Percentiles rank a stretch among this genome's conserved stretches.
Evolutionary conservation across 352 stramenopile species (phyloP).

Genomic region (Globisporangium paroecandrum): DNA sequence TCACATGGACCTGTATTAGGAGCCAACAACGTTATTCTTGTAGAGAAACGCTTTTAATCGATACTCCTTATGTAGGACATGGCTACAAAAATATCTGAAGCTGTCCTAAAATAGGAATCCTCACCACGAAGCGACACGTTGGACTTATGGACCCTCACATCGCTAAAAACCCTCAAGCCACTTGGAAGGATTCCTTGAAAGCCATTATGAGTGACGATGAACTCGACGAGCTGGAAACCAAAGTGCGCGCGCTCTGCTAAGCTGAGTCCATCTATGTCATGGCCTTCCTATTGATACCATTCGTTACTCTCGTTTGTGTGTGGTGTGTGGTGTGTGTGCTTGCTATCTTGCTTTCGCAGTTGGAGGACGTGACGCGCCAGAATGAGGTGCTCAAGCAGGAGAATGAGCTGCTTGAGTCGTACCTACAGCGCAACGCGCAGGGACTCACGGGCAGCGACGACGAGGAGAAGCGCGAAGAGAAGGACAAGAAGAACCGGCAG

Average conservation of each 20-base stretch:
- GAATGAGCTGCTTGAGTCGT: constrained; percentile 89
- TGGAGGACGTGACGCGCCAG: constrained; percentile 83
- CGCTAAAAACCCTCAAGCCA: background rate
- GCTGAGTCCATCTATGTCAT: background rate
- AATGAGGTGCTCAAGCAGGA: constrained; percentile 90
- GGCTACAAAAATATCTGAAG: no score
- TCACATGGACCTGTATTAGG: no score
- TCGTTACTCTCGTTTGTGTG: background rate
- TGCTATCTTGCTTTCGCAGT: constrained; percentile 21
- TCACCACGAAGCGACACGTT: background rate
- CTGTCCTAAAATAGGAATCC: background rate
- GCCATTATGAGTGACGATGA: constrained; percentile 57
- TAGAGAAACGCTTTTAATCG: no score
- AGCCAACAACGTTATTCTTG: no score
- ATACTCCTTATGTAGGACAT: no score
- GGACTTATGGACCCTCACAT: background rate
- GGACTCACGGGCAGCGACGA: constrained; percentile 49
- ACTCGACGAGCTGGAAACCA: constrained; percentile 69
- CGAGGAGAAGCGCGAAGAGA: constrained; percentile 57
- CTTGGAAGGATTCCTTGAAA: background rate
- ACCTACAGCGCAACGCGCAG: constrained; percentile 65
- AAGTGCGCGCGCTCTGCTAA: constrained; percentile 23
- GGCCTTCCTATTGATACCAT: background rate
- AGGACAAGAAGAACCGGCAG: constrained; percentile 48
- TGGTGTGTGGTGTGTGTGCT: background rate